Evolutionary conservation across 1,284 basidiomycete species (phyloP), one percentile per base, ranked within the genome.

Genomic region (Ustilago cynodontis): DNA sequence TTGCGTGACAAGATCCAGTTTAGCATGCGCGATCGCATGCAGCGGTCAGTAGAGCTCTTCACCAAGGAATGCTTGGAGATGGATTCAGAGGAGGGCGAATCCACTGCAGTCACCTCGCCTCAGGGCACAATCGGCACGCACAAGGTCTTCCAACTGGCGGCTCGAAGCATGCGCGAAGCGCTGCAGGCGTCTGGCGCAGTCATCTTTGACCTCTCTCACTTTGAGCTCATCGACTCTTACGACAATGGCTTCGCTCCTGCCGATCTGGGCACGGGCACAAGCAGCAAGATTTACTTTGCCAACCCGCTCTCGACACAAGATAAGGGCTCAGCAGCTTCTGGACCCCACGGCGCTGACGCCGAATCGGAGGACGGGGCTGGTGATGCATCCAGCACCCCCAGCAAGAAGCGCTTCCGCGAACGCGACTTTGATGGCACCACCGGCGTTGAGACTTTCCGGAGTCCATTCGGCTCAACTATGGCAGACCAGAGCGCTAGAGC

Each of bases 1-100:
- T 95, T 94, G 93, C 89, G 92, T 70, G 95, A 98, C 86, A 95
- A 93, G 92, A 94, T 95, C 65, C 94, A 96, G 87, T 88, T 98
- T 41, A 90, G 93, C 31, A 93, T 95, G 76, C 90, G 95, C 41
- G 94, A 96, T 82, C 90, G 92, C 54, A 97, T 98, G 62, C 94
- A 98, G 84, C 93, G 88, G 57, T 95, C 94, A 45, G 97, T 97
- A 93, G 95, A 97, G 86, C 90, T 93, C 78, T 98, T 98, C 84
- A 95, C 93, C 56, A 91, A 95, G 54, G 94, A 98, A 86, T 96
- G 94, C 81, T 89, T 98, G 45, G 95, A 97, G 85, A 93, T 95
- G 79, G 94, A 97, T 83, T 91, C 85, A 3, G 79, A 79, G 37
- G 81, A 80, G 22, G 63, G 61, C 64, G 73, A 80, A 28, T 24